A percentile compares a stretch with the other conserved stretches of the same genome.
phyloP scores from a whole-genome alignment of 768 basidiomycete species.

The Stropharia rugosoannulata region DNA sequence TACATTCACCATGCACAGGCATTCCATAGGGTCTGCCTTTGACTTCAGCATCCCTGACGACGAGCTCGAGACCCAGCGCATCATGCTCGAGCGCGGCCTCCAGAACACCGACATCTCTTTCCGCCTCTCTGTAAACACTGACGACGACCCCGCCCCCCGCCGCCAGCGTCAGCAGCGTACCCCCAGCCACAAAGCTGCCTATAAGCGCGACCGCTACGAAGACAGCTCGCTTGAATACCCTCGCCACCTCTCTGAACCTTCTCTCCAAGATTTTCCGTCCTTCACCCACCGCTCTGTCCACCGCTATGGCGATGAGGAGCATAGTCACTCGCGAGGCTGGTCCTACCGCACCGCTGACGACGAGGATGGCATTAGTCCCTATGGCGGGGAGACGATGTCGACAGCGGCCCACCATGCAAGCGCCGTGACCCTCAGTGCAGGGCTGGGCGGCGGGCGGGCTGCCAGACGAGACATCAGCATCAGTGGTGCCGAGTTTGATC shows the following conservation, averaged over 20 bases:
- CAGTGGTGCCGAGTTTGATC: conserved; percentile 84
- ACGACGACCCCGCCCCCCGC: conserved; percentile 21
- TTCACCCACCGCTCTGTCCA: conserved; percentile 59
- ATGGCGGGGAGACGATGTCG: conserved; percentile 69
- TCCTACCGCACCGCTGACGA: conserved; percentile 56
- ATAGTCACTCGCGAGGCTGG: conserved; percentile 52
- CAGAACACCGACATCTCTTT: conserved; percentile 72
- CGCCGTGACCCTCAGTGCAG: conserved; percentile 82
- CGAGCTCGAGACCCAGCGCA: conserved; percentile 72
- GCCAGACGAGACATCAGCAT: conserved; percentile 54
- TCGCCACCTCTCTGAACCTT: conserved; percentile 62
- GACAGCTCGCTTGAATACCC: conserved; percentile 68
- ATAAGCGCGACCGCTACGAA: conserved; percentile 31
- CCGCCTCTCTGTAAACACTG: conserved; percentile 53
- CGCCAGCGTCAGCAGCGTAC: conserved; percentile 9
- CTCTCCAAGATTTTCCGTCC: conserved; percentile 58
- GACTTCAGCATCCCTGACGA: conserved; percentile 63
- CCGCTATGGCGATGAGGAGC: conserved; percentile 52
- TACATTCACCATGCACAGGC: conserved; percentile 32
- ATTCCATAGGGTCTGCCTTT: conserved; percentile 31
- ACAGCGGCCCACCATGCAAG: conserved; percentile 91
- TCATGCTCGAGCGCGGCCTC: conserved; percentile 77
- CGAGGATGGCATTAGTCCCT: conserved; percentile 68
- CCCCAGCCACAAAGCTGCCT: background rate
- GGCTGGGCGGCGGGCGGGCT: conserved; percentile 60